Evolutionary conservation across 208 protist genomes (phyloP).

Genomic region (Trypanosoma avium): DNA sequence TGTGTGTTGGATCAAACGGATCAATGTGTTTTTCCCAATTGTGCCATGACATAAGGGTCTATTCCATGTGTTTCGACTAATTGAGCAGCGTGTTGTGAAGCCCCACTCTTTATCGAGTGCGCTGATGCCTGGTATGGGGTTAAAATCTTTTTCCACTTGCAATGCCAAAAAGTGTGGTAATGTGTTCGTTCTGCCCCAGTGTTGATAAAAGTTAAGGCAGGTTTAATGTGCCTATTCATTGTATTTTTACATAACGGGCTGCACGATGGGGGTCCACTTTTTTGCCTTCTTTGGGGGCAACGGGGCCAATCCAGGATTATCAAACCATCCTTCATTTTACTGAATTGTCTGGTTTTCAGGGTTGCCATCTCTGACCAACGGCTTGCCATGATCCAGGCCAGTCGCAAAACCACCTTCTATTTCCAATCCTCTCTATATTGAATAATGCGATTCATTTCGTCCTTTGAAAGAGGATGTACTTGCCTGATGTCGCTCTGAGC

Average conservation of each 20-base stretch:
- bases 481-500: background rate
- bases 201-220: background rate
- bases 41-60: background rate
- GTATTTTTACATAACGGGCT: background rate
- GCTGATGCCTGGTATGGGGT: background rate
- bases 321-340: background rate
- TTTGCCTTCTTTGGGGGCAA: background rate
- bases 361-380: background rate
- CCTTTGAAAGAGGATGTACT: background rate
- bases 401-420: background rate
- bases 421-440: background rate
- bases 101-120: background rate
- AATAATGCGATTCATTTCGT: conserved; percentile 1
- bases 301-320: background rate
- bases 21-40: background rate
- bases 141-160: background rate
- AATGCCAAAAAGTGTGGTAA: background rate
- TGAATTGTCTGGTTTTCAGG: background rate
- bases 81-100: background rate
- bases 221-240: background rate
- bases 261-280: background rate
- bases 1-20: background rate
- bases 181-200: background rate
- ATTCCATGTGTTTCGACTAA: background rate
- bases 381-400: conserved; percentile 1